Percentiles rank a stretch among this genome's conserved stretches.
Conservation (phyloP, 2,329 filamentous ascomycete species). For the Penicillium hesseltinei region DNA sequence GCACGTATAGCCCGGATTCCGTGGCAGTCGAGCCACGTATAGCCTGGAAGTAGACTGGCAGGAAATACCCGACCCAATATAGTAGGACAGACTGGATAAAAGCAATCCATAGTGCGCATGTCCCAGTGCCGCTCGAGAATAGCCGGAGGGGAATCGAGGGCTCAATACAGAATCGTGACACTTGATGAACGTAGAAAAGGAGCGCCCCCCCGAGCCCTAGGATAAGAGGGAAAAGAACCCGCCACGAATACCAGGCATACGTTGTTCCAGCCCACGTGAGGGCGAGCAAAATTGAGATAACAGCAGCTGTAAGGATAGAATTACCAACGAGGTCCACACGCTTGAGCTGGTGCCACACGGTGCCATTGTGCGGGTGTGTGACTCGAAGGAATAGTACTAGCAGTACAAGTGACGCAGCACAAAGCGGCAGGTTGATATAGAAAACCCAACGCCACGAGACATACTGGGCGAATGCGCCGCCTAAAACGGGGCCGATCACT, state of each 20-base stretch:
- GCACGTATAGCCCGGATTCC: conserved; percentile 31
- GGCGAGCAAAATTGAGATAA: conserved; percentile 31
- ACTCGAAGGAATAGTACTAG: conserved; percentile 14
- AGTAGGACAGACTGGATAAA: conserved; percentile 19
- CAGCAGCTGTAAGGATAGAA: conserved; percentile 27
- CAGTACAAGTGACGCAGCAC: background rate
- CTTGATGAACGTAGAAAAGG: conserved; percentile 26
- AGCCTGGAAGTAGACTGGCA: conserved; percentile 50
- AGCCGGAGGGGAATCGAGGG: conserved; percentile 1
- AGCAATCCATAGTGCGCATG: conserved; percentile 4
- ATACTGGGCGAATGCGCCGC: conserved; percentile 2
- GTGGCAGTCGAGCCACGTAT: conserved; percentile 37
- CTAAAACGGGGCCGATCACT: conserved; percentile 4
- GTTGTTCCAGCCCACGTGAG: conserved; percentile 32
- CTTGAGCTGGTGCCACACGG: background rate
- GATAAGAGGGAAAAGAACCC: conserved; percentile 29
- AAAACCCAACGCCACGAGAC: conserved; percentile 12
- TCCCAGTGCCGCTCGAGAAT: conserved; percentile 1
- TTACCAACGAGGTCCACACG: conserved; percentile 33
- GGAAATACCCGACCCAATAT: conserved; percentile 30
- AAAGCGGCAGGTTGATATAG: conserved; percentile 7
- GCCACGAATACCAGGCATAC: conserved; percentile 33
- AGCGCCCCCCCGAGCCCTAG: conserved; percentile 27
- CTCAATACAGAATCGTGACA: background rate
- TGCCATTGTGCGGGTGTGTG: background rate